Base-by-base conservation (phyloP, 192 early-diverging fungal genomes). In the Coemansia sp. region DNA sequence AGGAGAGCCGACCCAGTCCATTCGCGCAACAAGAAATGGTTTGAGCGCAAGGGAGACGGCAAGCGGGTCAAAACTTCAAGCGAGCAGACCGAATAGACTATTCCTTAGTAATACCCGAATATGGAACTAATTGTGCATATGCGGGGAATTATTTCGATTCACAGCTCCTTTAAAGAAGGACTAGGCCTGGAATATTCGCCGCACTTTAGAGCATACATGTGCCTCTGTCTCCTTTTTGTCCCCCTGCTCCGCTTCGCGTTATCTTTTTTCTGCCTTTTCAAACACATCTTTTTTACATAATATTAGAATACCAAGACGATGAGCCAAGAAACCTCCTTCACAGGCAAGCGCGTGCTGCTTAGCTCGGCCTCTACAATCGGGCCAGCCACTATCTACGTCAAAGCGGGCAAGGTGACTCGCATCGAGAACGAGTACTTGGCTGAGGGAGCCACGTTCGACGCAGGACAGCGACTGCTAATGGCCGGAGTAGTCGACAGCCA, bases 401-500 rank as follows among this genome's bases (percentile, higher is more conserved):
- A 86, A 59, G 62, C 71, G 1, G 89, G 89, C 60, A 85, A 86
- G 67, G 69, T 90, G 9, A 55, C 83, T 34, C 80, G 79, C 62
- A 80, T 90, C 68, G 72, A 70, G 48, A 59, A 65, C 38, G 61
- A 72, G 60, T 80, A 88, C 70, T 59, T 48, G 5, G 69, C 86
- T 3, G 56, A 56, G 22, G 69, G 72, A 5, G 86, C 88, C 10
- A 67, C 76, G 44, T 29, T 89, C 6, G 82, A 87, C 48, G 86
- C 84, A 20, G 87, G 86, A 22, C 68, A 86, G 46, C 71, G 83
- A 48, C 78, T 91, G 17, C 69, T 93, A 34, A 90, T 92, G 86
- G 86, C 90, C 22, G 92, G 92, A 12, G 41, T 91, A 6, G 86
- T 93, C 31, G 92, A 93, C 76, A 88, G 88, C 36, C 92, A 93